Percentiles rank a stretch among this genome's conserved stretches.
Conservation (phyloP, 1,284 basidiomycete genomes). For the Fomitopsis betulina region DNA sequence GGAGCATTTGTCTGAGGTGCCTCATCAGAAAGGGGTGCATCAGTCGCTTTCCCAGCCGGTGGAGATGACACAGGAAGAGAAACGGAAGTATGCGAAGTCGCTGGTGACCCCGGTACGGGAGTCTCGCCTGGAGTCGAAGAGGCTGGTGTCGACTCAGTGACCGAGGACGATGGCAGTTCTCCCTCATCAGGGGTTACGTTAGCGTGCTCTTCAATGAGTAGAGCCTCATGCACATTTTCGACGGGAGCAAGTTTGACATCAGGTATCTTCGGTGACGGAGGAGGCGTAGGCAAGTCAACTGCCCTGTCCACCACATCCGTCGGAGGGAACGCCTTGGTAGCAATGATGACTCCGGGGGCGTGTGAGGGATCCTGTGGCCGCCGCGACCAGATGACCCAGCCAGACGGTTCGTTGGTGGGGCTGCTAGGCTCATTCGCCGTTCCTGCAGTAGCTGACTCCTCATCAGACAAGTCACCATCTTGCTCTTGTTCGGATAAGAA, state of each 20-base stretch:
- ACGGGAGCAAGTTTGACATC: constrained; percentile 1
- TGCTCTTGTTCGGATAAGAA: neutral
- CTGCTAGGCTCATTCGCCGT: neutral
- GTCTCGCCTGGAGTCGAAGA: constrained; percentile 41
- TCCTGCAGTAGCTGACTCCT: neutral
- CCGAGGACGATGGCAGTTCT: constrained; percentile 27
- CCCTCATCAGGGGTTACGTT: constrained; percentile 14
- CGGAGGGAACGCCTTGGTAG: constrained; percentile 55
- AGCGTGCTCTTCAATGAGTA: neutral
- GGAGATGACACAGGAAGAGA: constrained; percentile 31
- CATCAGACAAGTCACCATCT: neutral
- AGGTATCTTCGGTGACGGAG: constrained; percentile 21
- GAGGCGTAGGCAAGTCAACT: constrained; percentile 46
- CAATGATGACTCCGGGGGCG: constrained; percentile 67
- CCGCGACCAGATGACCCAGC: constrained; percentile 63
- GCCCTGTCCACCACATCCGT: constrained; percentile 48
- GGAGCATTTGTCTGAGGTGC: neutral
- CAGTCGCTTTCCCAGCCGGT: neutral
- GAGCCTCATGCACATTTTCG: constrained; percentile 1
- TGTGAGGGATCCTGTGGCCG: constrained; percentile 54
- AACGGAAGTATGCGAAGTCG: constrained; percentile 56
- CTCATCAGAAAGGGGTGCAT: neutral
- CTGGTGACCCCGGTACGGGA: constrained; percentile 51
- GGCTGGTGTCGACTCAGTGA: constrained; percentile 35
- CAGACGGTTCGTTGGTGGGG: neutral